These are phyloP conservation scores for Dactylonectria macrodidyma DNA, from an alignment of 2,329 filamentous ascomycete species.

Conservation along the genomic window DNA sequence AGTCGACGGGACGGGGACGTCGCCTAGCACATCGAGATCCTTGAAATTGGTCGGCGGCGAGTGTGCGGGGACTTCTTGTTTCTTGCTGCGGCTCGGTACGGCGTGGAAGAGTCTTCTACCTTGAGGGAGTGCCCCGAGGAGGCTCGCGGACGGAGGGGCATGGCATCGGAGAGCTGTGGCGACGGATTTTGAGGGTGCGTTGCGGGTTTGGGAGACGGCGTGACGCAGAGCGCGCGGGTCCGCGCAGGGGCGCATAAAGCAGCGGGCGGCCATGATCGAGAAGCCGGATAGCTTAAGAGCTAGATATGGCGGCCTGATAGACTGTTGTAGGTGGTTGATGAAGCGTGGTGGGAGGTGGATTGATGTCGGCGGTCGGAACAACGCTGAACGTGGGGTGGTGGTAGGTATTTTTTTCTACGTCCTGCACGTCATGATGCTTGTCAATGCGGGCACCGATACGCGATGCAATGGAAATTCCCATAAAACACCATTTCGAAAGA, in stretches of 20 bases:
- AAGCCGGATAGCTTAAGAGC: not conserved
- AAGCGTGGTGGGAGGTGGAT: conserved; percentile 10
- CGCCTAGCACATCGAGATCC: conserved; percentile 83
- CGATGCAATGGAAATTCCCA: conserved; percentile 11
- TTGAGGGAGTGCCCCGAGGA: conserved; percentile 10
- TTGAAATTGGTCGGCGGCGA: conserved; percentile 74
- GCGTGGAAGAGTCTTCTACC: conserved; percentile 42
- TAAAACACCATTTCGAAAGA: not conserved
- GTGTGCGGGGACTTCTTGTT: conserved; percentile 47
- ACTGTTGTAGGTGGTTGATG: conserved; percentile 19
- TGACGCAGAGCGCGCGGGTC: conserved; percentile 41
- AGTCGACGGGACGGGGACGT: conserved; percentile 83
- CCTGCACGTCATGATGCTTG: conserved; percentile 48
- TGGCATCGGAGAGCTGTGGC: conserved; percentile 33
- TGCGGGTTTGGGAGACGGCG: conserved; percentile 33
- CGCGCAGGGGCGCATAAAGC: conserved; percentile 37
- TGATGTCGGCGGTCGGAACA: conserved; percentile 23
- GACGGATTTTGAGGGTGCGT: conserved; percentile 30
- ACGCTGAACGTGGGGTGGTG: conserved; percentile 42
- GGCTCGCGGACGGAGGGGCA: conserved; percentile 3
- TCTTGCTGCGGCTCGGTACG: conserved; percentile 34
- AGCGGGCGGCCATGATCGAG: conserved; percentile 42
- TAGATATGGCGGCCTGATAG: not conserved
- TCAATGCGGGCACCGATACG: conserved; percentile 3
- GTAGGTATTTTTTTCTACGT: conserved; percentile 41